A percentile compares a stretch with the other conserved stretches of the same genome.
Evolutionary conservation across 352 stramenopile genomes (phyloP).

Genomic region (Plasmopara muralis): DNA sequence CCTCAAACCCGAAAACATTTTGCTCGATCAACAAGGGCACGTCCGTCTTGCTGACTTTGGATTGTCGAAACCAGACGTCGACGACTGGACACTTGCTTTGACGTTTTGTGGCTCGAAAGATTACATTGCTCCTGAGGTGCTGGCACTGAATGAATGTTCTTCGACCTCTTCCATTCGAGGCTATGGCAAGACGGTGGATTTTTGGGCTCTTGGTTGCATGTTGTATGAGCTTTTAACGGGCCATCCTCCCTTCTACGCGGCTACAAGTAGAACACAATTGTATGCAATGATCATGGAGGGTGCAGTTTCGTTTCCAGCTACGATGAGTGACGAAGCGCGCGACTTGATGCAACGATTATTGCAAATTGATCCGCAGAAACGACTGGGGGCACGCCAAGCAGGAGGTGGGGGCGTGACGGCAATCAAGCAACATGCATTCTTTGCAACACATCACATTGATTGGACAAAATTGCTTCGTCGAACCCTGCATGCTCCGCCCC

Average conservation of each 20-base stretch:
- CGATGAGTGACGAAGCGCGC: conserved; percentile 40
- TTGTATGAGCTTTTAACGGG: conserved; percentile 89
- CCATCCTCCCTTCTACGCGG: conserved; percentile 78
- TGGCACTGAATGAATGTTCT: conserved; percentile 39
- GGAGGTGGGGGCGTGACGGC: conserved; percentile 26
- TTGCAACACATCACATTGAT: conserved; percentile 52
- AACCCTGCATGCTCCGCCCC: conserved; percentile 38
- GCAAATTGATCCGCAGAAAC: conserved; percentile 40
- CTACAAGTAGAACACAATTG: conserved; percentile 48
- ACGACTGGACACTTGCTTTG: conserved; percentile 52
- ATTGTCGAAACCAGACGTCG: conserved; percentile 64
- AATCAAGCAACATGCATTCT: conserved; percentile 65
- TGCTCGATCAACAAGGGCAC: conserved; percentile 83
- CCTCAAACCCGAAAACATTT: conserved; percentile 89
- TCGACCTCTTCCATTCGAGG: conserved; percentile 29
- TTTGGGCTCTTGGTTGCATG: conserved; percentile 82
- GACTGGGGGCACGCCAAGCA: conserved; percentile 40
- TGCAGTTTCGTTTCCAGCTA: conserved; percentile 39
- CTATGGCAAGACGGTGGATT: conserved; percentile 86
- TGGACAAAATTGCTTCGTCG: conserved; percentile 45
- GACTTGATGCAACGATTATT: conserved; percentile 53
- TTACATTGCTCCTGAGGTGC: conserved; percentile 79
- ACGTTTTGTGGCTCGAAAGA: conserved; percentile 87
- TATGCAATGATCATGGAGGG: conserved; percentile 57
- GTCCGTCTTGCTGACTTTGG: conserved; percentile 89